Evolutionary conservation across 78 protist species (phyloP).

Genomic region (Blattamonas nauphoetae): DNA sequence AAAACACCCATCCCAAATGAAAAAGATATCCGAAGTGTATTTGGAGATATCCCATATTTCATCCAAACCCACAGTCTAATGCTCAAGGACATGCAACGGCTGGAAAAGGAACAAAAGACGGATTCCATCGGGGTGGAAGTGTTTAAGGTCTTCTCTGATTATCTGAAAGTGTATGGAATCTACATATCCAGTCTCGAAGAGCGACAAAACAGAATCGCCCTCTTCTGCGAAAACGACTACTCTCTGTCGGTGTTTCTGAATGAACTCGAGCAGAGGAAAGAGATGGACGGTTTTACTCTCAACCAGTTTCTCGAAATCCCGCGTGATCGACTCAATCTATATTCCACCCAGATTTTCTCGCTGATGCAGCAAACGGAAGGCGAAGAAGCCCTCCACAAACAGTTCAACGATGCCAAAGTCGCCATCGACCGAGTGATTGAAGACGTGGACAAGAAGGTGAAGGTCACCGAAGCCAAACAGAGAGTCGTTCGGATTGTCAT

Average conservation of each 20-base stretch:
- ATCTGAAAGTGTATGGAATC: background rate
- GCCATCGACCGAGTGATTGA: background rate
- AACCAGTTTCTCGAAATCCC: background rate
- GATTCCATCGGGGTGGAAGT: background rate
- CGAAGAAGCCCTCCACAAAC: background rate
- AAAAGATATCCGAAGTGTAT: background rate
- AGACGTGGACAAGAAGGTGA: background rate
- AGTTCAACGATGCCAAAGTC: background rate
- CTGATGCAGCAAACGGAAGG: background rate
- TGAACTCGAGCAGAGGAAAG: background rate
- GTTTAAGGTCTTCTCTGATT: background rate
- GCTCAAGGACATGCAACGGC: background rate
- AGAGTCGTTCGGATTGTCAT: background rate
- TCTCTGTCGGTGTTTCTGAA: background rate
- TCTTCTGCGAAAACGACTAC: background rate
- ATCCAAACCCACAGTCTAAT: background rate
- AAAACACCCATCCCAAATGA: background rate
- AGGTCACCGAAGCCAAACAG: background rate
- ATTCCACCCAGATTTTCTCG: background rate
- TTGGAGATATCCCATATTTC: background rate
- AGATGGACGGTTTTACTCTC: background rate
- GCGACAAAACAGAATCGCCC: background rate
- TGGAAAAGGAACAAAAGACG: background rate
- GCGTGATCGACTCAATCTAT: background rate
- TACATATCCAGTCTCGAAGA: background rate